Conservation (phyloP, 768 basidiomycete genomes). For the Auricularia sp. region DNA sequence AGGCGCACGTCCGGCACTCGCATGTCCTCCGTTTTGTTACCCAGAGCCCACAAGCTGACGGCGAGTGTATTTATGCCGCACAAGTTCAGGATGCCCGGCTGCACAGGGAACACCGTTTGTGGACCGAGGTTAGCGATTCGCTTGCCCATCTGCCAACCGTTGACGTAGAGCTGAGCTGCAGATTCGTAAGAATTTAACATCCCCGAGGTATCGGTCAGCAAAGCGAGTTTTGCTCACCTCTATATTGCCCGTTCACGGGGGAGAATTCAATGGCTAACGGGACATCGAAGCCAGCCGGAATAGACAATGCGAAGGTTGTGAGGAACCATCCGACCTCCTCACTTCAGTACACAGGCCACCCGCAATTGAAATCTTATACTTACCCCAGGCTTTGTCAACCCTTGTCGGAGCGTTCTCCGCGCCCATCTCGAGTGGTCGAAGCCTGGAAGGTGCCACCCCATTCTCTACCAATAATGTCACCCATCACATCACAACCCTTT, state of each 20-base stretch:
- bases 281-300: conserved; percentile 16
- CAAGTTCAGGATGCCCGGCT: conserved; percentile 18
- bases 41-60: conserved; percentile 16
- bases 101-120: conserved; percentile 11
- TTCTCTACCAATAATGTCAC: not conserved
- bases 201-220: not conserved
- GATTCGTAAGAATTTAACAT: not conserved
- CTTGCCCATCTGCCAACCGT: conserved; percentile 24
- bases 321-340: conserved; percentile 16
- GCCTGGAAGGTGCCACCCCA: conserved; percentile 19
- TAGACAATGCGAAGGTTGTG: conserved; percentile 17
- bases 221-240: conserved; percentile 10
- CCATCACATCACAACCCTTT: not conserved
- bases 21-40: not conserved
- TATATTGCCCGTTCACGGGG: conserved; percentile 13
- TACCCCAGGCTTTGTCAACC: not conserved
- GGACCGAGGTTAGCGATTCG: conserved; percentile 14
- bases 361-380: conserved; percentile 4
- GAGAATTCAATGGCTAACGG: conserved; percentile 17
- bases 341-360: conserved; percentile 10
- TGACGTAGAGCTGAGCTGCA: conserved; percentile 14
- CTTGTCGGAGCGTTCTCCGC: not conserved
- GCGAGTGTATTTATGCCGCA: conserved; percentile 17
- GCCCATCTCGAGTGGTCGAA: conserved; percentile 15
- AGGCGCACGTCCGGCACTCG: not conserved